Conservation (phyloP, 1,284 basidiomycete genomes). For the Vanrija humicola region DNA sequence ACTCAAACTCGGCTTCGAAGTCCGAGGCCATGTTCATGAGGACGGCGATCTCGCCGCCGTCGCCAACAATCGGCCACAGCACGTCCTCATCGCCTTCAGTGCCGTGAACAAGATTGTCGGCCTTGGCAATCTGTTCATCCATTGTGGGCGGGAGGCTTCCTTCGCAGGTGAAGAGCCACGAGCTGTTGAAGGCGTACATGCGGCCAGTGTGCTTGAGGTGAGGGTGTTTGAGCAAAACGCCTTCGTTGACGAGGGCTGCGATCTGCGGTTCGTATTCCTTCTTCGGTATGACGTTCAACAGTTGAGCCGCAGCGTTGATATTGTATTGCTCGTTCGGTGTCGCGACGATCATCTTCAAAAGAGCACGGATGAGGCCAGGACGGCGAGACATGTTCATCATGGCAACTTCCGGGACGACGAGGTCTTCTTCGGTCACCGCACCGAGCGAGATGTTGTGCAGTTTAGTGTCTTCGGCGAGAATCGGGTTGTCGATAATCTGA, state of each 20-base stretch:
- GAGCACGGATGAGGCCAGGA: not conserved
- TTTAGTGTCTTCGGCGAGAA: constrained; percentile 61
- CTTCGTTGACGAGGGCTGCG: constrained; percentile 27
- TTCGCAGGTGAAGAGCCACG: constrained; percentile 48
- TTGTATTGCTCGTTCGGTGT: constrained; percentile 66
- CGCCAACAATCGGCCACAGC: constrained; percentile 33
- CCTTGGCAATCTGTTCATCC: constrained; percentile 58
- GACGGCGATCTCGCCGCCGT: constrained; percentile 34
- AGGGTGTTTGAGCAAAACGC: constrained; percentile 24
- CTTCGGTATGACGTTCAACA: constrained; percentile 60
- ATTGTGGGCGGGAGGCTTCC: constrained; percentile 61
- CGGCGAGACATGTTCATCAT: not conserved
- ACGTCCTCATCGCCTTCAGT: constrained; percentile 37
- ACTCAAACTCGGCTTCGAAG: constrained; percentile 32
- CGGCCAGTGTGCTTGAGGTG: constrained; percentile 14
- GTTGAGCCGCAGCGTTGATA: constrained; percentile 54
- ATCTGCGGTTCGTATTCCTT: constrained; percentile 56
- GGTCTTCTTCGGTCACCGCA: constrained; percentile 51
- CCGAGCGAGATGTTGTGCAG: constrained; percentile 60
- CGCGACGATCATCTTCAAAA: constrained; percentile 65
- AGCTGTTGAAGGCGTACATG: constrained; percentile 28
- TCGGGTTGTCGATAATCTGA: constrained; percentile 8
- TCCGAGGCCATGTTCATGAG: constrained; percentile 40
- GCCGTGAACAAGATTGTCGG: constrained; percentile 56
- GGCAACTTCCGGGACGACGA: constrained; percentile 16